A percentile compares a stretch with the other conserved stretches of the same genome.
Evolutionary conservation across 495 filamentous ascomycete species (phyloP).

Genomic region (Lasiosphaeris hirsuta): DNA sequence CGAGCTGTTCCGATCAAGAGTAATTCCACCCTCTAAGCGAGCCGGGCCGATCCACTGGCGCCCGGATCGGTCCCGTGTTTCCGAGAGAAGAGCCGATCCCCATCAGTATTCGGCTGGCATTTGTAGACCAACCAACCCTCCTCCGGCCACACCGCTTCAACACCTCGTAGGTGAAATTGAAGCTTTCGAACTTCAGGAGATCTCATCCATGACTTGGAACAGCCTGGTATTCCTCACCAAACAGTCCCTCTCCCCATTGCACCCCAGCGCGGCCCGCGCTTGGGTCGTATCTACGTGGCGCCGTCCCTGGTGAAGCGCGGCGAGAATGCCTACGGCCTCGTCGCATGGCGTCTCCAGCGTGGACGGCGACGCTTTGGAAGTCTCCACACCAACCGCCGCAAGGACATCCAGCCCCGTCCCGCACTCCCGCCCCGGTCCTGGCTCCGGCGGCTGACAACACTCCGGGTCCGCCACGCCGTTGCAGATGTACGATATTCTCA

Average conservation of each 20-base stretch:
- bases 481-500: too few relatives aligned
- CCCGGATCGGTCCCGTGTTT: too few relatives aligned
- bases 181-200: not conserved
- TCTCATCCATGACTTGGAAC: constrained; percentile 25
- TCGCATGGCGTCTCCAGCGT: constrained; percentile 22
- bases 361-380: not conserved
- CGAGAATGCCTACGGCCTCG: constrained; percentile 25
- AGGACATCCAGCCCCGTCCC: not conserved
- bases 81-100: too few relatives aligned
- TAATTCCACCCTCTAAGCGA: too few relatives aligned
- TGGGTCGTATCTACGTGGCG: constrained; percentile 14
- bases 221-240: constrained; percentile 24
- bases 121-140: too few relatives aligned
- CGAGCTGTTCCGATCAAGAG: too few relatives aligned
- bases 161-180: too few relatives aligned
- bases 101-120: too few relatives aligned
- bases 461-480: not conserved
- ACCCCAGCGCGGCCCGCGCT: constrained; percentile 15
- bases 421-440: not conserved
- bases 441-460: not conserved
- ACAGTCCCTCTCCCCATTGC: constrained; percentile 13
- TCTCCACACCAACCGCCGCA: not conserved
- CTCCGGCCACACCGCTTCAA: too few relatives aligned
- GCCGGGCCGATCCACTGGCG: too few relatives aligned
- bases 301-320: constrained; percentile 12